Base-by-base conservation (phyloP, 2,329 filamentous ascomycete species). In the Chalara sp. region DNA sequence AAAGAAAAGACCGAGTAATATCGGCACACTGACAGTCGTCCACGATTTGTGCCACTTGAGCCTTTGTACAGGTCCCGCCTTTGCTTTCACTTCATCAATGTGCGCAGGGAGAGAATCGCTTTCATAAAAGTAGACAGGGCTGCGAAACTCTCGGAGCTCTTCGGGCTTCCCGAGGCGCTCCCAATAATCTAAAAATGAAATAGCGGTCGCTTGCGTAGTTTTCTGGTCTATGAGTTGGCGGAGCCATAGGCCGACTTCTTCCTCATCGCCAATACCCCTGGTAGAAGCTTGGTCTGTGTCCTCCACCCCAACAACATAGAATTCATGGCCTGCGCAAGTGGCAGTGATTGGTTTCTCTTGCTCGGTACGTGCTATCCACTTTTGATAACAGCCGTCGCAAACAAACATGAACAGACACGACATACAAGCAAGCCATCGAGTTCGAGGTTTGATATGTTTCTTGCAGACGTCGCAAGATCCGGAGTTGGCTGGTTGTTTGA, bases 1-100 rank as follows among this genome's bases (percentile, higher is more conserved):
- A 43, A 43, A 43, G 41, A 43, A 43, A 43, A 43, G 41, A 43
- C 41, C 41, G 41, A 43, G 41, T 43, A 43, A 43, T 43, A 43
- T 43, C 41, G 41, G 41, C 41, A 43, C 41, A 43, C 41, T 43
- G 11, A n/a, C 41, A 43, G 41, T 43, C 4, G 41, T 43, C 41
- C 41, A 21, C 41, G 3, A 43, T 43, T 43, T 43, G 41, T 43
- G 21, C 41, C 41, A 43, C 41, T 43, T 43, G 41, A 43, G 41
- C 41, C 21, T 43, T 43, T 43, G 41, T 43, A 43, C 29, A 43
- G 41, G 41, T 43, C 12, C 3, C 2, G 41, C 13, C 41, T 43
- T 43, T 43, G 4, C 4, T 43, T 43, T 43, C 41, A 43, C 41
- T 43, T 43, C 41, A 43, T 43, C 41, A 43, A 43, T 4, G 41